Evolutionary conservation across 495 filamentous ascomycete species (phyloP).

Genomic region (Talaromyces borbonicus): DNA sequence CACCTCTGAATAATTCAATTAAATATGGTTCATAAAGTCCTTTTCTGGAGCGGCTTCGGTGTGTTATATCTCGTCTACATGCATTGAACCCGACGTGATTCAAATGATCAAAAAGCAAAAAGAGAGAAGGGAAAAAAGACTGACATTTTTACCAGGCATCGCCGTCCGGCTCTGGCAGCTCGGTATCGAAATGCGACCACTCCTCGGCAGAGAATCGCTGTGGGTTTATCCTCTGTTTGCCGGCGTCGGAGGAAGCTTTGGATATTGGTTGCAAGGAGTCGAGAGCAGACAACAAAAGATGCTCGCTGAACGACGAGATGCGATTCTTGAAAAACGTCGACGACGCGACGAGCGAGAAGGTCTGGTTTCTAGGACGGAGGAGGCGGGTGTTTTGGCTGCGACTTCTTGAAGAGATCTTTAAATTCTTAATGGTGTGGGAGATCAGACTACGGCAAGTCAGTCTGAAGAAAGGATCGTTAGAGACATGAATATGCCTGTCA

Average conservation of each 20-base stretch:
- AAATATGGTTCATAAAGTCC: slow-evolving; percentile 67
- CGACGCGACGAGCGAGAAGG: slow-evolving; percentile 56
- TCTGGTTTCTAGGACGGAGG: slow-evolving; percentile 20
- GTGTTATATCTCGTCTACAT: slow-evolving; percentile 21
- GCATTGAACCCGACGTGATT: neutral
- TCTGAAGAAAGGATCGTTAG: no score
- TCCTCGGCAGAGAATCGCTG: slow-evolving; percentile 65
- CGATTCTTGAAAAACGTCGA: slow-evolving; percentile 79
- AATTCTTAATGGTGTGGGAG: neutral
- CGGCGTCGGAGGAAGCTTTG: slow-evolving; percentile 76
- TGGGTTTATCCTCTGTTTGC: slow-evolving; percentile 92
- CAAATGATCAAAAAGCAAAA: no score
- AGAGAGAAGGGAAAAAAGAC: no score
- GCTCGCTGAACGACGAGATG: slow-evolving; percentile 62
- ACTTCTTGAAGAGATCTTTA: slow-evolving; percentile 20
- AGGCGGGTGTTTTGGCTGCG: slow-evolving; percentile 31
- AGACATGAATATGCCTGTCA: no score
- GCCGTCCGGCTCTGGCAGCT: slow-evolving; percentile 90
- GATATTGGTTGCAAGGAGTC: slow-evolving; percentile 89
- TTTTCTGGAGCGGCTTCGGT: slow-evolving; percentile 99
- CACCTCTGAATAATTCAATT: slow-evolving; percentile 12
- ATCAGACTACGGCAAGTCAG: neutral
- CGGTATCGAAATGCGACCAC: slow-evolving; percentile 95
- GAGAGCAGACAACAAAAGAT: slow-evolving; percentile 66
- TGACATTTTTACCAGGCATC: slow-evolving; percentile 48